Evolutionary conservation across 345 rosid species (phyloP), one percentile per base, ranked within the genome.

Genomic region (Euclidium syriacum): DNA sequence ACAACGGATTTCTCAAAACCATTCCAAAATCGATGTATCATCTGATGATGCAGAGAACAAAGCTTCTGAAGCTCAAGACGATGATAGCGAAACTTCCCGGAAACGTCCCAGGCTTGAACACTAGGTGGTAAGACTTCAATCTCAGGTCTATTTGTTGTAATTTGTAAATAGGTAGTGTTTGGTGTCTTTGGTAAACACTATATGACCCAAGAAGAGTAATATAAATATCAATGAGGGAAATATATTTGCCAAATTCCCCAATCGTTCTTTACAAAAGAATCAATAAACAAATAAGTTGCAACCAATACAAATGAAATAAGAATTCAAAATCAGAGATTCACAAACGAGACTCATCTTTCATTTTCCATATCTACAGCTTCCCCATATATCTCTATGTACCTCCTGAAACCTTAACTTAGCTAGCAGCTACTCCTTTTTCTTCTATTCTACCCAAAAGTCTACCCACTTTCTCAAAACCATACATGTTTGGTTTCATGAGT

Each of bases 1-100:
- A 49, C 87, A 85, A 48, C 85, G 75, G n/a, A n/a, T n/a, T n/a
- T n/a, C n/a, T n/a, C 77, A 79, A 70, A 75, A 80, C 81, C 17
- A 65, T 43, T n/a, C 79, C 12, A 24, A 50, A 36, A 50, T 4
- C 35, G 11, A 42, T 29, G 80, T 73, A 24, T 73, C 73, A 4
- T 67, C 71, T 72, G 39, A 56, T 0, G 64, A 76, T 38, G 58
- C 71, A 20, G 61, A 77, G 73, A 44, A 59, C n/a, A 73, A 72
- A 70, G 58, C 73, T 29, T 11, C 58, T 59, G 64, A 62, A 7
- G 39, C 18, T 9, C n/a, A 52, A 3, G 71, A 57, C 27, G 56
- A 62, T 22, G 27, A 42, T 42, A 29, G 52, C 32, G 41, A 70
- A 62, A 50, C 54, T 43, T 57, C 43, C 58, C 71, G 0, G 64